Percentiles rank a stretch among this genome's conserved stretches.
Evolutionary conservation across 352 stramenopile species (phyloP).

Genomic region (Blastocystis sp.): DNA sequence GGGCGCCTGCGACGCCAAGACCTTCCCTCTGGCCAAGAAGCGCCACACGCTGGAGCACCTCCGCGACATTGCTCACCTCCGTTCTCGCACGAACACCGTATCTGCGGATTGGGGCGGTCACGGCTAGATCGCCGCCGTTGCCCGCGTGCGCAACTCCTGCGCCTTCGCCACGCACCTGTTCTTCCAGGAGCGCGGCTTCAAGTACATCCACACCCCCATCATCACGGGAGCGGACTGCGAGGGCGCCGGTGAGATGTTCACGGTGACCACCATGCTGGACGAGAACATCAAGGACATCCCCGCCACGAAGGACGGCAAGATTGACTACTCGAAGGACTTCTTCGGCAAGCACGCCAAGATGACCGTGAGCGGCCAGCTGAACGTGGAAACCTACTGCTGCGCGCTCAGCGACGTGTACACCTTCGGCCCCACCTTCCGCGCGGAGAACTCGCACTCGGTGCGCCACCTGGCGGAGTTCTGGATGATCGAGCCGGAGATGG

Average conservation of each 20-base stretch:
- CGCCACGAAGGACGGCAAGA: constrained; percentile 68
- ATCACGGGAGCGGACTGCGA: constrained; percentile 95
- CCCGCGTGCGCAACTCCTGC: constrained; percentile 86
- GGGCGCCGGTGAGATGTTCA: constrained; percentile 95
- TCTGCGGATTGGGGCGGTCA: not conserved
- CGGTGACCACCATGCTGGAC: constrained; percentile 76
- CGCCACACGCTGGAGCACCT: constrained; percentile 94
- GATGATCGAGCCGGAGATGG: constrained; percentile 94
- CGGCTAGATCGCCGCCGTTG: constrained; percentile 83
- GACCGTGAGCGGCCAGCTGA: constrained; percentile 83
- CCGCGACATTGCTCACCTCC: constrained; percentile 89
- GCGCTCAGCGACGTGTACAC: constrained; percentile 96
- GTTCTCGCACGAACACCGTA: constrained; percentile 88
- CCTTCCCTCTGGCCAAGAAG: constrained; percentile 97
- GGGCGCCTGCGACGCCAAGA: constrained; percentile 83
- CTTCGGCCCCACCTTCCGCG: constrained; percentile 96
- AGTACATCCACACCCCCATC: constrained; percentile 83
- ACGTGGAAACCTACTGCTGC: constrained; percentile 91
- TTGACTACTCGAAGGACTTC: constrained; percentile 86
- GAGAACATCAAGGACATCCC: constrained; percentile 73
- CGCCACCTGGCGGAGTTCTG: constrained; percentile 94
- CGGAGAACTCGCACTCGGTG: constrained; percentile 95
- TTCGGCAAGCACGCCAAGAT: constrained; percentile 86
- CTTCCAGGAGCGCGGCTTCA: constrained; percentile 80
- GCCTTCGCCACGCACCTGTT: constrained; percentile 79